These are phyloP conservation scores for Gossypium ekmanianum DNA, from an alignment of 345 rosid genomes.

Conservation along the genomic window DNA sequence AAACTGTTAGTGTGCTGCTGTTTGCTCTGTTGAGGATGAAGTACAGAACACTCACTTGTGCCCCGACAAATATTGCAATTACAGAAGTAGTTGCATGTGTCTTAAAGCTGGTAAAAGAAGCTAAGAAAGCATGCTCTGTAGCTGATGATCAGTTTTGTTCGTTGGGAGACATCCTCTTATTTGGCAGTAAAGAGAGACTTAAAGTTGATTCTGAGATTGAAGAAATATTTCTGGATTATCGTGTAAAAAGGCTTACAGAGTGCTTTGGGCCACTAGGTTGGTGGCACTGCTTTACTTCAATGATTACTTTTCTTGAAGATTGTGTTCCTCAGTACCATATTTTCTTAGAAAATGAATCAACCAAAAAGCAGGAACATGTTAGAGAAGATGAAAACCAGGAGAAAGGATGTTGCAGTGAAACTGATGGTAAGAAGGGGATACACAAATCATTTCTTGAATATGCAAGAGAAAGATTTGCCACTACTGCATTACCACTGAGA, in stretches of 20 bases:
- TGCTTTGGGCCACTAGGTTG: slow-evolving; percentile 26
- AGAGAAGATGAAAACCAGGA: slow-evolving; percentile 11
- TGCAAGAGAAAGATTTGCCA: slow-evolving; percentile 19
- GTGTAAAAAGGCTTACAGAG: slow-evolving; percentile 29
- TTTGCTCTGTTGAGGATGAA: slow-evolving; percentile 31
- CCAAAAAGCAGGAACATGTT: background rate
- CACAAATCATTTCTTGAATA: slow-evolving; percentile 29
- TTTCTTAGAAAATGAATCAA: slow-evolving; percentile 25
- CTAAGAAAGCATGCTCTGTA: background rate
- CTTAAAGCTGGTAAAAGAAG: slow-evolving; percentile 32
- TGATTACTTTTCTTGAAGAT: slow-evolving; percentile 28
- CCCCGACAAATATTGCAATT: slow-evolving; percentile 52
- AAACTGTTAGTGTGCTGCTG: slow-evolving; percentile 31
- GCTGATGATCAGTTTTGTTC: slow-evolving; percentile 12
- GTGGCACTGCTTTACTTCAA: slow-evolving; percentile 26
- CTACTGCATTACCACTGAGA: slow-evolving; percentile 10
- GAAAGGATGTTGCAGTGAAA: background rate
- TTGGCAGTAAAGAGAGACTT: slow-evolving; percentile 41
- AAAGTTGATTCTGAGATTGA: slow-evolving; percentile 25
- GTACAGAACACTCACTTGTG: slow-evolving; percentile 38
- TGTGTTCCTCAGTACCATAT: slow-evolving; percentile 22
- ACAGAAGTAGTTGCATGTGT: slow-evolving; percentile 42
- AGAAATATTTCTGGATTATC: slow-evolving; percentile 41
- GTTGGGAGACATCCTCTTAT: slow-evolving; percentile 35
- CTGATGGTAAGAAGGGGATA: background rate